These are phyloP conservation scores for Chytriomyces confervae DNA, from an alignment of 192 early-diverging fungal genomes.

Conservation along the genomic window DNA sequence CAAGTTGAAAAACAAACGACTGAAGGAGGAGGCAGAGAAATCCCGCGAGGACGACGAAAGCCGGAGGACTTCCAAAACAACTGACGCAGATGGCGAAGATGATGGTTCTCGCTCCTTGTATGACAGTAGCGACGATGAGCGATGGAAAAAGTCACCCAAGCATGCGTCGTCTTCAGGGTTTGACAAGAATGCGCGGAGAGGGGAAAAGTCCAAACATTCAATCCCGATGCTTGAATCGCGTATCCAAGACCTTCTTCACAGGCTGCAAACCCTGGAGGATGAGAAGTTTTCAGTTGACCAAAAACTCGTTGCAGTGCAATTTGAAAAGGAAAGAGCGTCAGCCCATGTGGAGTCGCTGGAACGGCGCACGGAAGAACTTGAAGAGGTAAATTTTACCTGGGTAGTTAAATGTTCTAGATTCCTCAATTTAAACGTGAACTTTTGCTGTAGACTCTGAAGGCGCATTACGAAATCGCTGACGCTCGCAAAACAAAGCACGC, in stretches of 20 bases:
- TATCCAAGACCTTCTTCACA: conserved; percentile 46
- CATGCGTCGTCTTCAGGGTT: not conserved
- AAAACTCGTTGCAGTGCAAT: conserved; percentile 24
- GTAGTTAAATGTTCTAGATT: conserved; percentile 2
- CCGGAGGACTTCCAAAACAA: not conserved
- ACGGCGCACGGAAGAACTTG: conserved; percentile 33
- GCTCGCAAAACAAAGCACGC: conserved; percentile 24
- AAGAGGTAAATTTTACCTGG: conserved; percentile 30
- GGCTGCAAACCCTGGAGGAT: conserved; percentile 40
- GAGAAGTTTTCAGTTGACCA: conserved; percentile 35
- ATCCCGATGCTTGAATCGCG: conserved; percentile 43
- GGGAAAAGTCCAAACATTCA: conserved; percentile 27
- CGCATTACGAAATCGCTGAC: conserved; percentile 23
- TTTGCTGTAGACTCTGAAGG: conserved; percentile 21
- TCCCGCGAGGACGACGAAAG: not conserved
- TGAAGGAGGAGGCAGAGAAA: conserved; percentile 20
- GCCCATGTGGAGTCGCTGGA: conserved; percentile 12
- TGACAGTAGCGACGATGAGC: conserved; percentile 9
- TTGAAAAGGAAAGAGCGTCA: conserved; percentile 35
- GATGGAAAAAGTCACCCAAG: not conserved
- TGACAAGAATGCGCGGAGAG: conserved; percentile 4
- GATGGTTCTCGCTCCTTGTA: not conserved
- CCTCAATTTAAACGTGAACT: not conserved
- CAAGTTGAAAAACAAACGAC: conserved; percentile 11
- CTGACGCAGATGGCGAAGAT: conserved; percentile 24